Base-by-base conservation (phyloP, 208 protist genomes). In the Leishmania major region DNA sequence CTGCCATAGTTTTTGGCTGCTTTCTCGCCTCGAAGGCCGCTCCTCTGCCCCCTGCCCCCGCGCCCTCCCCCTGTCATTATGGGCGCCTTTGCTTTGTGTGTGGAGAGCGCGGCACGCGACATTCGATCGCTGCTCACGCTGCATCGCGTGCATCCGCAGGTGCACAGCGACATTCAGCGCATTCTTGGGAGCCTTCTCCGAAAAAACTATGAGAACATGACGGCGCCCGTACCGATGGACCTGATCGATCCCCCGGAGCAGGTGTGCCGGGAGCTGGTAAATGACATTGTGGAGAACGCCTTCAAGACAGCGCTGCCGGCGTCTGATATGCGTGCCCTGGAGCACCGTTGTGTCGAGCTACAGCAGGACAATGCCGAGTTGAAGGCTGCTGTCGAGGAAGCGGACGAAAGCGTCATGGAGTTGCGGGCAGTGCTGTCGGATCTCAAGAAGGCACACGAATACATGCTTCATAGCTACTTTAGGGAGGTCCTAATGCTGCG, bases 381-480 rank as follows among this genome's bases (percentile, higher is more conserved):
- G 45, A 80, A 79, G 49, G 79, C 37, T 3, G 75, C 89, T 35
- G 75, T 85, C 6, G 60, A 37, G 0, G 67, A 81, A 51, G 80
- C 80, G 67, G 77, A 90, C 43, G 7, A 70, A n/a, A 70, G 78
- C 17, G 70, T 85, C 28, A 66, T 40, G 10, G 84, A 89, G 17
- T 17, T 84, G 75, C 77, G 92, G 73, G 77, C 35, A 11, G 72
- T 78, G 45, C 79, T 94, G 45, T 74, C 43, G 1, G 81, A 91
- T 64, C 51, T 92, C 47, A 90, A 92, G 60, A 66, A 84, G 49
- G 90, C 91, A n/a, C 92, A 97, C 78, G 88, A 95, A 37, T 93
- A 92, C 80, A 95, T 96, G 94, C 82, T 97, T 71, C 91, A 92
- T 76, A 90, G 82, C 75, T 97, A 97, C 82, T 97, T 97, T 77